A percentile compares a stretch with the other conserved stretches of the same genome.
Evolutionary conservation across 1,284 basidiomycete genomes (phyloP).

Genomic region (Entoloma clypeatum): DNA sequence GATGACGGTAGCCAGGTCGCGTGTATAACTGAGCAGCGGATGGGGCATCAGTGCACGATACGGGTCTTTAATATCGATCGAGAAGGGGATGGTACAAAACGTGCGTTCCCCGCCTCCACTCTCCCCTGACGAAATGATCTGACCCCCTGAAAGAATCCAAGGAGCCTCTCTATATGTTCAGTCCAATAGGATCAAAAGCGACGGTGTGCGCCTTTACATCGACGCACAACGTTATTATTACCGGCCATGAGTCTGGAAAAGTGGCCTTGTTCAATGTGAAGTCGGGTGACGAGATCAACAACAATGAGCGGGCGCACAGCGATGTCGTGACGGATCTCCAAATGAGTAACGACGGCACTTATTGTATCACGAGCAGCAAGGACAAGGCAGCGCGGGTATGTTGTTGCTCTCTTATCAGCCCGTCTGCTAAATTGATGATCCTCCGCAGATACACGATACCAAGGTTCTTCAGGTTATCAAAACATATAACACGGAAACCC

Average conservation of each 20-base stretch:
- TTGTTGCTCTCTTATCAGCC: constrained; percentile 15
- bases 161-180: constrained; percentile 78
- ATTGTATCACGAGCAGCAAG: constrained; percentile 95
- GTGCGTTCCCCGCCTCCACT: constrained; percentile 41
- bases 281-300: constrained; percentile 80
- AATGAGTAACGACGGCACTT: constrained; percentile 84
- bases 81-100: constrained; percentile 72
- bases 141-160: constrained; percentile 52
- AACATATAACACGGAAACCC: constrained; percentile 91
- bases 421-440: constrained; percentile 4
- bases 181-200: constrained; percentile 90
- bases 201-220: constrained; percentile 93
- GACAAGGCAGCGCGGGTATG: constrained; percentile 92
- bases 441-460: constrained; percentile 79
- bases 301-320: constrained; percentile 81
- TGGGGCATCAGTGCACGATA: constrained; percentile 86
- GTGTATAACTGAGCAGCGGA: constrained; percentile 95
- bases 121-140: constrained; percentile 9
- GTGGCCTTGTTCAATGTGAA: constrained; percentile 87
- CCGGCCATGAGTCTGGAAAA: constrained; percentile 95
- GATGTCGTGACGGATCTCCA: constrained; percentile 92
- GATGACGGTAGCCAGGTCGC: constrained; percentile 85
- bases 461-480: constrained; percentile 90
- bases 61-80: constrained; percentile 88
- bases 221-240: constrained; percentile 79